phyloP scores from a whole-genome alignment of 805 yeast genomes.

The Suhomyces xylopsoci region DNA sequence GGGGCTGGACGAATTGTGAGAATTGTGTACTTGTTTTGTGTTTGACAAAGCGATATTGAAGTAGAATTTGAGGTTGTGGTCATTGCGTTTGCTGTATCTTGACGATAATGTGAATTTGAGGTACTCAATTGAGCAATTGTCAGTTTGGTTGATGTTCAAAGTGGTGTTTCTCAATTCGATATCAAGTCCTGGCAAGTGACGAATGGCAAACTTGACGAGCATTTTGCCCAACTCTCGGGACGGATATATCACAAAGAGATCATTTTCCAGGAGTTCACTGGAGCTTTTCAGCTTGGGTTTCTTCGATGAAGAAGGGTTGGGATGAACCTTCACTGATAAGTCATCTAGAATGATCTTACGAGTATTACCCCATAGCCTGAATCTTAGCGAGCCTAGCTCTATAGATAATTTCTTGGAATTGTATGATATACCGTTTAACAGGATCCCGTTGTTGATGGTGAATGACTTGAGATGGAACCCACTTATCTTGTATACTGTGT shows the following conservation, averaged over 20 bases:
- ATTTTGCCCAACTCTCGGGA: slow-evolving; percentile 7
- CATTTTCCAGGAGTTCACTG: not conserved
- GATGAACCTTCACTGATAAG: slow-evolving; percentile 11
- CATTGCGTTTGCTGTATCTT: slow-evolving; percentile 16
- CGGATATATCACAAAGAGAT: slow-evolving; percentile 12
- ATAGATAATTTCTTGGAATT: slow-evolving; percentile 12
- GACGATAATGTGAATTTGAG: slow-evolving; percentile 18
- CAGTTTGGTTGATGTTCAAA: not conserved
- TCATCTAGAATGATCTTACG: slow-evolving; percentile 30
- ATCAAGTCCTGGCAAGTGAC: slow-evolving; percentile 20
- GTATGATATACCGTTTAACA: slow-evolving; percentile 29
- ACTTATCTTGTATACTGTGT: slow-evolving; percentile 22
- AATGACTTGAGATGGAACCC: slow-evolving; percentile 35
- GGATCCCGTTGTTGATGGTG: slow-evolving; percentile 37
- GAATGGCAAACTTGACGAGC: slow-evolving; percentile 13
- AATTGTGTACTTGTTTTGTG: slow-evolving; percentile 6
- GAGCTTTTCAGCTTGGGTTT: not conserved
- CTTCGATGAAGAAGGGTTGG: not conserved
- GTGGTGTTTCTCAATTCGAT: slow-evolving; percentile 19
- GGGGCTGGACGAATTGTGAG: not conserved
- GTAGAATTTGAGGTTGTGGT: slow-evolving; percentile 17
- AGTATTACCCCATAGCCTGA: slow-evolving; percentile 40
- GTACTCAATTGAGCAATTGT: slow-evolving; percentile 15
- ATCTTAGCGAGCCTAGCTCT: slow-evolving; percentile 20
- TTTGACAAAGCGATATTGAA: slow-evolving; percentile 10